A percentile compares a stretch with the other conserved stretches of the same genome.
Evolutionary conservation across 2,329 filamentous ascomycete genomes (phyloP).

Genomic region (Emmonsiellopsis sp.): DNA sequence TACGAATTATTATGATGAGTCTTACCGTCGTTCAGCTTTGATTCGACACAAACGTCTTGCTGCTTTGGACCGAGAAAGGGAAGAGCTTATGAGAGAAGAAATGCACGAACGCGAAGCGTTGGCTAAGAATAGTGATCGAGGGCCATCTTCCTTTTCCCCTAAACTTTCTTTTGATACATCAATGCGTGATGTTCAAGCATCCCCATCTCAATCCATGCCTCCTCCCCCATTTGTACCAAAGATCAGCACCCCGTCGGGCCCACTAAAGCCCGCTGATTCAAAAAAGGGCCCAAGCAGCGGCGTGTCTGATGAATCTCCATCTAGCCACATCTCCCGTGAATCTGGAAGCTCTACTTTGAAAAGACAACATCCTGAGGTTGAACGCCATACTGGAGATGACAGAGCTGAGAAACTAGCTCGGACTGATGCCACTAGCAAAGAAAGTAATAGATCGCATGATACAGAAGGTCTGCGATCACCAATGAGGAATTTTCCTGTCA

Average conservation of each 20-base stretch:
- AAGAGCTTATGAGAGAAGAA: constrained; percentile 11
- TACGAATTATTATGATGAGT: constrained; percentile 24
- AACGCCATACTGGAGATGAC: background rate
- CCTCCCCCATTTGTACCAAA: background rate
- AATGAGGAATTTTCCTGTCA: background rate
- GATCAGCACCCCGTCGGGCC: background rate
- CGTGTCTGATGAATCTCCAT: background rate
- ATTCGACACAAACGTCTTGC: constrained; percentile 16
- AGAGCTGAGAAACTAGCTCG: background rate
- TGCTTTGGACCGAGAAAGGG: constrained; percentile 22
- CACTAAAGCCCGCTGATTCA: background rate
- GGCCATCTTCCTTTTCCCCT: background rate
- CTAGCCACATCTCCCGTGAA: background rate
- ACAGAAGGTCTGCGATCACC: background rate
- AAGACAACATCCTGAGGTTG: constrained; percentile 1
- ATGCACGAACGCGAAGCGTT: constrained; percentile 9
- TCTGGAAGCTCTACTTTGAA: background rate
- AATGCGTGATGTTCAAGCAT: background rate
- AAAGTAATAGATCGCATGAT: background rate
- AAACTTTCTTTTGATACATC: background rate
- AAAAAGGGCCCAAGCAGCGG: background rate
- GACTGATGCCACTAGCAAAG: background rate
- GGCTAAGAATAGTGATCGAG: constrained; percentile 1
- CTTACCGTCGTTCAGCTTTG: constrained; percentile 20
- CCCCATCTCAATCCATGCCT: background rate